Percentiles rank a stretch among this genome's conserved stretches.
These are phyloP conservation scores for Trichoderma polysporum DNA, from an alignment of 2,329 filamentous ascomycete genomes.

Conservation along the genomic window DNA sequence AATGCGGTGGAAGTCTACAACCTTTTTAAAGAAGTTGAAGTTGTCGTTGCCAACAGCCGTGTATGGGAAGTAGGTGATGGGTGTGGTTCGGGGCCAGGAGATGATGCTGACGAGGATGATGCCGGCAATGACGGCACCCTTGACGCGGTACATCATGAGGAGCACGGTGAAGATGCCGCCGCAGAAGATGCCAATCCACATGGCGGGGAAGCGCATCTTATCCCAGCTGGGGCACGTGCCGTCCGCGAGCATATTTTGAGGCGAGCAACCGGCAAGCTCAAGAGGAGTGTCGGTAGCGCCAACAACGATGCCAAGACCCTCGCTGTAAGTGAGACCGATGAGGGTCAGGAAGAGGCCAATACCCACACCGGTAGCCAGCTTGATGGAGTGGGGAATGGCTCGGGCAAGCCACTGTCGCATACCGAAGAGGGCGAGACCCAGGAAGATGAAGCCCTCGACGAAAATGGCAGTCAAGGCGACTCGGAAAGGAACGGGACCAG, in stretches of 20 bases:
- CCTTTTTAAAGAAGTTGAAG: slow-evolving; percentile 86
- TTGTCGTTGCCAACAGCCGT: slow-evolving; percentile 64
- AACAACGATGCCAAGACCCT: slow-evolving; percentile 77
- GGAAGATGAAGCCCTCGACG: slow-evolving; percentile 83
- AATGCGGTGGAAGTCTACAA: slow-evolving; percentile 82
- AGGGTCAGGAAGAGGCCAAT: slow-evolving; percentile 81
- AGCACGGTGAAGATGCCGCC: slow-evolving; percentile 77
- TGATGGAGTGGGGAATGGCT: slow-evolving; percentile 79
- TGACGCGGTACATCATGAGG: slow-evolving; percentile 81
- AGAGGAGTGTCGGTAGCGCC: slow-evolving; percentile 68
- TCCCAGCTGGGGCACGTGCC: slow-evolving; percentile 61
- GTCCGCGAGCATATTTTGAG: slow-evolving; percentile 39
- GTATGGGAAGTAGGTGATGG: slow-evolving; percentile 79
- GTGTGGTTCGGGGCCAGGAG: slow-evolving; percentile 77
- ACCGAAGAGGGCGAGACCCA: slow-evolving; percentile 74
- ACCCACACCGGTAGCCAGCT: slow-evolving; percentile 80
- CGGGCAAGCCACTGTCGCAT: slow-evolving; percentile 86
- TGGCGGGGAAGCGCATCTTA: slow-evolving; percentile 79
- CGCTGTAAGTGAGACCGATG: slow-evolving; percentile 74
- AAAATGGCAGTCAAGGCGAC: slow-evolving; percentile 84
- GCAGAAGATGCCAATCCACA: slow-evolving; percentile 89
- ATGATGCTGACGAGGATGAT: slow-evolving; percentile 84
- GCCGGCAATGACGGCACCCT: slow-evolving; percentile 81
- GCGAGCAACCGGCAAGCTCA: slow-evolving; percentile 70
- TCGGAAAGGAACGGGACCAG: slow-evolving; percentile 69